These are phyloP conservation scores for Aspergillus candidus DNA, from an alignment of 2,329 filamentous ascomycete genomes.

Conservation along the genomic window DNA sequence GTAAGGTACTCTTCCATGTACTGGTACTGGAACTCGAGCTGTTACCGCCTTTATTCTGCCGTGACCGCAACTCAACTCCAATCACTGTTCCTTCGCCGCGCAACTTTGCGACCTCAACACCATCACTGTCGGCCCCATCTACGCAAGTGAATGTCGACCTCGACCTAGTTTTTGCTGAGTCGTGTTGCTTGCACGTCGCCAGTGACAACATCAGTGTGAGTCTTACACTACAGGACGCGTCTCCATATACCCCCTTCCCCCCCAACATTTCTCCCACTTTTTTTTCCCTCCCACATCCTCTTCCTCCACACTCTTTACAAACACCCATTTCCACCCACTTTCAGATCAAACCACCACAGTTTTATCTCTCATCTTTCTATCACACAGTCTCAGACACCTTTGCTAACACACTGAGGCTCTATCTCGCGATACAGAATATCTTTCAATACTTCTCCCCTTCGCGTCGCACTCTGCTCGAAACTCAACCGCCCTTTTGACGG, in stretches of 20 bases:
- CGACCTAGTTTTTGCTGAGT: not conserved
- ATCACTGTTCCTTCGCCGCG: not conserved
- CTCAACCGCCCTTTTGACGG: not conserved
- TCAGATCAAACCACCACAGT: not conserved
- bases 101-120: slow-evolving; percentile 1
- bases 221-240: not conserved
- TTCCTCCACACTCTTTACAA: slow-evolving; percentile 2
- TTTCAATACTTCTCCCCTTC: not conserved
- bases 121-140: not conserved
- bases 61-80: slow-evolving; percentile 9
- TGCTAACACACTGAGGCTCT: not conserved
- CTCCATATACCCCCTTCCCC: slow-evolving; percentile 2
- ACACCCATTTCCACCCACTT: not conserved
- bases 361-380: not conserved
- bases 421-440: too few relatives aligned
- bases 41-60: slow-evolving; percentile 17
- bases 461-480: not conserved
- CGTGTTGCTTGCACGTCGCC: slow-evolving; percentile 3
- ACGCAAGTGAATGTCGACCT: slow-evolving; percentile 11
- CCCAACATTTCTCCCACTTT: slow-evolving; percentile 2
- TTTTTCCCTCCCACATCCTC: slow-evolving; percentile 6
- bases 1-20: not conserved
- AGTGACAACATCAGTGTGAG: slow-evolving; percentile 2
- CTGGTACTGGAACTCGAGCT: not conserved
- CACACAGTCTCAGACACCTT: not conserved